Base-by-base conservation (phyloP, 2,329 filamentous ascomycete genomes). In the Aspergillus sp. region DNA sequence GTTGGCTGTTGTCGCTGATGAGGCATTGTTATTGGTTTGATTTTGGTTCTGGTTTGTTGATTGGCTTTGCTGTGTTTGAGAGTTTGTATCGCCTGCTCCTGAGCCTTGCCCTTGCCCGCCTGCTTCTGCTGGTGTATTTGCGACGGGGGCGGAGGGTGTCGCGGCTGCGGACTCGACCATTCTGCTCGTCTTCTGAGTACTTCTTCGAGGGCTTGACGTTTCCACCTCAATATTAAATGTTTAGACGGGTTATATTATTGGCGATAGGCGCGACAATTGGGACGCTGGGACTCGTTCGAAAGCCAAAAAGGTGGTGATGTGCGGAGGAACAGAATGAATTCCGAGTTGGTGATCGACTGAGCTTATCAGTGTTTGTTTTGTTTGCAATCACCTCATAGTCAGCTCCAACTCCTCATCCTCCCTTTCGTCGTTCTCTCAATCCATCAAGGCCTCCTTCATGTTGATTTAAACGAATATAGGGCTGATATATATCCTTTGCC, bases 161-260 rank as follows among this genome's bases (percentile, higher is more conserved):
- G 50, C 42, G 37, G 75, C 70, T 27, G 74, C 68, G 58, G 76
- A 75, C 58, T 80, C 78, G 51, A 75, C 65, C 77, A 79, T 78
- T 39, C 68, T 46, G 27, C 3, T 11, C 27, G 27, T 20, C 56
- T 37, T 37, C 13, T 4, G 15, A 9, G 15, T 37, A 7, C 34
- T 7, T 37, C 13, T 45, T 42, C 8, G 27, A 30, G 27, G 27
- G 9, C 9, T 30, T 11, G 8, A 30, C 3, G 34, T 42, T 52
- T 42, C 37, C 27, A 8, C 34, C 30, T 13, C 2, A 37, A 37
- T 15, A n/a, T 37, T n/a, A 37, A 5, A 37, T 15, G n/a, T 13
- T 19, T 37, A 22, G 20, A 19, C 8, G 17, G 46, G 13, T 20
- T 19, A 15, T 51, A 19, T 37, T 24, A 33, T 30, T n/a, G n/a